Base-by-base conservation (phyloP, 2,329 filamentous ascomycete species). In the Rutstroemia sp. region DNA sequence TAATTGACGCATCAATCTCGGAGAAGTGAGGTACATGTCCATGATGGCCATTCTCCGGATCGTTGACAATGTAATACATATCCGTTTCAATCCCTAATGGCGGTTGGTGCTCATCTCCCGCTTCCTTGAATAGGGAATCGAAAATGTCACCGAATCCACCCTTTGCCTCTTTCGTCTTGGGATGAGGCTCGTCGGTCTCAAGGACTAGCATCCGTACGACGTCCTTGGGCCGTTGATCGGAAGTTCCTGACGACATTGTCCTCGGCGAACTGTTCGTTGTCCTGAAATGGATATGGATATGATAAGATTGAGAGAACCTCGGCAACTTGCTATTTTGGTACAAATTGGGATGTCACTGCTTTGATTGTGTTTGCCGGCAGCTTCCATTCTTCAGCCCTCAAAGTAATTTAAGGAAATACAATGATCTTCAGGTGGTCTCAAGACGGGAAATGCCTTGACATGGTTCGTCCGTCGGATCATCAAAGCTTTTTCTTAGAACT, bases 111-210 rank as follows among this genome's bases (percentile, higher is more conserved):
- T 71, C 70, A 21, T 72, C 67, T 3, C 81, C 81, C 2, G 79
- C 80, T 37, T 71, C 67, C 21, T 71, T 68, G 59, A 83, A 80
- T 41, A 81, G 73, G 1, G 71, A 61, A 58, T 81, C 72, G 9
- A 83, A 65, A 23, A 83, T 76, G 42, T 80, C 69, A 8, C 78
- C 79, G 62, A 82, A 83, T 5, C 73, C 73, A 14, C 80, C 80
- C n/a, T 69, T 73, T 47, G 75, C 71, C 17, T 71, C 64, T 47
- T 76, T 66, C 1, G 77, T 81, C 7, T 80, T 73, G 12, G 77
- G 75, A 59, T 82, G 76, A 25, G 78, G 74, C 54, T 75, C 71
- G 61, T 84, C 81, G 0, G 80, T 83, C 66, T 84, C 81, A 7
- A 84, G 73, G 57, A 84, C 78, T 54, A 83, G 70, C 61, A 76